These are phyloP conservation scores for Eremothecium cymbalariae DNA, from an alignment of 1,139 yeast genomes.

Conservation along the genomic window DNA sequence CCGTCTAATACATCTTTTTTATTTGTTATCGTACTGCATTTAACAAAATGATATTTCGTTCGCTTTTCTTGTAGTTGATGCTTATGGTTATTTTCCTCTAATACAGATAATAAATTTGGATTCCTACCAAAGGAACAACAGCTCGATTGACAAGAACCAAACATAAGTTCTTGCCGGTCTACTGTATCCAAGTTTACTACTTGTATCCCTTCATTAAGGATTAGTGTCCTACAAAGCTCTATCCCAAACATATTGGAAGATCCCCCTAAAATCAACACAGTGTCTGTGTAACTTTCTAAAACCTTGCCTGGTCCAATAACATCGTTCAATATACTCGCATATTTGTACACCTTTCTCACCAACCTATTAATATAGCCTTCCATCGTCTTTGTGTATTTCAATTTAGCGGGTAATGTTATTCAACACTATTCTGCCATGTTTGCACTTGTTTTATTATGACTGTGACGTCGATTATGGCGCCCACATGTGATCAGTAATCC, in stretches of 20 bases:
- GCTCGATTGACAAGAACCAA: too few species aligned
- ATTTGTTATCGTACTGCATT: constrained; percentile 14
- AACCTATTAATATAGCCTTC: neutral
- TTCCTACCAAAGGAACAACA: neutral
- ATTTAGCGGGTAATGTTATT: too few species aligned
- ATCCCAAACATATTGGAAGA: constrained; percentile 13
- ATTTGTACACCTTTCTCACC: neutral
- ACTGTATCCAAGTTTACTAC: constrained; percentile 12
- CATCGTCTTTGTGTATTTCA: constrained; percentile 5
- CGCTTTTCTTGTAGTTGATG: neutral
- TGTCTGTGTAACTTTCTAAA: constrained; percentile 9
- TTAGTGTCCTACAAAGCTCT: constrained; percentile 9
- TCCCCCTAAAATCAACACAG: constrained; percentile 17
- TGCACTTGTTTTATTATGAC: too few species aligned
- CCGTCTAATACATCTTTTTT: constrained; percentile 10
- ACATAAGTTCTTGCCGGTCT: neutral
- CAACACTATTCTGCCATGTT: too few species aligned
- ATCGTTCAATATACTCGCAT: constrained; percentile 1
- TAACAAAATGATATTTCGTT: constrained; percentile 12
- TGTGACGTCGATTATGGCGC: too few species aligned
- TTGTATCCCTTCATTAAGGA: constrained; percentile 6
- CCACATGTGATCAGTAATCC: too few species aligned
- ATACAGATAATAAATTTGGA: neutral
- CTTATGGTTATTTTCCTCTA: neutral
- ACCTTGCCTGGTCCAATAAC: constrained; percentile 12